A percentile compares a stretch with the other conserved stretches of the same genome.
Evolutionary conservation across 192 early-diverging fungal species (phyloP).

Genomic region (Linnemannia zychae): DNA sequence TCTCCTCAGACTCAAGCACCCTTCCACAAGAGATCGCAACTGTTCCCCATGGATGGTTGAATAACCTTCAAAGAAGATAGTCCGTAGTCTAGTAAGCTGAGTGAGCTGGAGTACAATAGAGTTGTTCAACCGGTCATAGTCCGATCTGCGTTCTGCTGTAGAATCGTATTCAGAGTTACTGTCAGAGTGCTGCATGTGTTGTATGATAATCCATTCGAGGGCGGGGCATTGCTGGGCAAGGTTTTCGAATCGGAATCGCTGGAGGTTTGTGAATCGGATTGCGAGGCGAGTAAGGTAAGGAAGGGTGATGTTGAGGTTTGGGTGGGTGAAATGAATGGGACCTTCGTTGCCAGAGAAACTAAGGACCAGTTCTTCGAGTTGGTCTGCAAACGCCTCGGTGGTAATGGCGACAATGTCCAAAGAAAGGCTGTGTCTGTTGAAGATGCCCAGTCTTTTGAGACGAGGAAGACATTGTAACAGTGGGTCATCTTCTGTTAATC

Average conservation of each 20-base stretch:
- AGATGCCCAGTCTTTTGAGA: constrained; percentile 15
- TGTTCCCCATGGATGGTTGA: background rate
- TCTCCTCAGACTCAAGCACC: background rate
- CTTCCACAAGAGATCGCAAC: background rate
- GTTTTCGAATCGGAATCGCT: background rate
- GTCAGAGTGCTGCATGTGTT: background rate
- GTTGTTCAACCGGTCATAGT: background rate
- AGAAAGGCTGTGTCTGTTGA: no score
- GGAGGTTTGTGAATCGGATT: background rate
- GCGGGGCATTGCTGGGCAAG: constrained; percentile 12
- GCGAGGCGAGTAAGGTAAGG: constrained; percentile 11
- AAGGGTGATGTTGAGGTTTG: background rate
- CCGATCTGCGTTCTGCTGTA: background rate
- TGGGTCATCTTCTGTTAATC: background rate
- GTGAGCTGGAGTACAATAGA: background rate
- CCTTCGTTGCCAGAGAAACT: background rate
- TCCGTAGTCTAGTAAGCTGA: background rate
- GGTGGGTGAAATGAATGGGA: background rate
- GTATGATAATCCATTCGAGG: constrained; percentile 14
- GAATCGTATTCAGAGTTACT: background rate
- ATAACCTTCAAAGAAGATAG: background rate
- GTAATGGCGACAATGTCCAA: background rate
- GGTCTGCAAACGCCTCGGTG: constrained; percentile 17
- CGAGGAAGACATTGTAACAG: constrained; percentile 14
- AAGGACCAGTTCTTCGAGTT: constrained; percentile 24